Evolutionary conservation across 208 protist species (phyloP), one percentile per base, ranked within the genome.

Genomic region (Leishmania gerbilli): DNA sequence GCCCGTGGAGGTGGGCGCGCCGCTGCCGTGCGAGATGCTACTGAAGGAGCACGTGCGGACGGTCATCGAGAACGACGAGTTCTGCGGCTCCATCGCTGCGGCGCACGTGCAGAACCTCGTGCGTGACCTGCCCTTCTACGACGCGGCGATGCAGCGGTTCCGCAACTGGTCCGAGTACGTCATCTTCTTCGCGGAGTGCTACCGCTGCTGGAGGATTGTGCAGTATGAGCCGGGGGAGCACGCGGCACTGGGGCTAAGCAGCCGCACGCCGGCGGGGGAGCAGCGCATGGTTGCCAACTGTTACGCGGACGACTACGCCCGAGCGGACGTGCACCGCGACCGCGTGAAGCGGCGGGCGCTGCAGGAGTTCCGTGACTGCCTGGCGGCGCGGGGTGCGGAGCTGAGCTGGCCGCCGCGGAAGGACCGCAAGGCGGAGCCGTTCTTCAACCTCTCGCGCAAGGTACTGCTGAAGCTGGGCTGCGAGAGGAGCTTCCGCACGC

Each of bases 51-150:
- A 95, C 64, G 85, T 95, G 19, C 84, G 86, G 45, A 82, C 80
- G 9, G 87, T 97, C 49, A 60, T 97, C 65, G 91, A 93, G n/a
- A 90, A 90, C 78, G 90, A 97, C 76, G 89, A 90, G 62, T 89
- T 88, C 77, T 90, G 89, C 65, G 93, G 91, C 27, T 95, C 90
- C 21, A 74, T 96, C 45, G 79, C 87, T 0, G 87, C 88, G 17
- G 88, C 90, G 56, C 89, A 95, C 84, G 74, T 95, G 17, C 91
- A 95, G 69, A 97, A 97, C 79, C 79, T 91, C 42, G 92, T 95
- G 67, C 84, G 87, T 27, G 88, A 90, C 19, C 76, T 97, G 3
- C 93, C 91, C 0, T 95, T 93, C 79, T 95, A 93, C 86, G 72
- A 55, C 0, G 60, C 71, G 1, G 89, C 69, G 51, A 91, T 93